Base-by-base conservation (phyloP, 345 rosid genomes). In the Barbarea vulgaris region DNA sequence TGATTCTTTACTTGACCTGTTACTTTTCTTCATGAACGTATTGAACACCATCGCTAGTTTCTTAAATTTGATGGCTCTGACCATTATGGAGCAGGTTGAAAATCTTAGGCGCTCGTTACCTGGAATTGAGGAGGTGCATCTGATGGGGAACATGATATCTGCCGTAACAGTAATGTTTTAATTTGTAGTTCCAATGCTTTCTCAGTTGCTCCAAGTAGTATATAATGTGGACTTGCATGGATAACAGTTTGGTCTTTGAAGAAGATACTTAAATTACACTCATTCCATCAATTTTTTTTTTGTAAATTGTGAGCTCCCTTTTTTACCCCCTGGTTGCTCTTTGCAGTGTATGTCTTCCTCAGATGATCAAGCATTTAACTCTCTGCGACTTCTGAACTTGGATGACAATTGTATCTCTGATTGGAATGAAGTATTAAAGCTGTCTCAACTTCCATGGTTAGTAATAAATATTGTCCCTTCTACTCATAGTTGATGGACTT, bases 381-480 rank as follows among this genome's bases (percentile, higher is more conserved):
- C 86, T 77, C 84, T 95, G 68, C 86, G 81, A 62, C 86, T 95
- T 82, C 79, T 95, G 78, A 95, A 95, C 80, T 80, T 95, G 84
- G 99, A 95, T 69, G 86, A 92, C 74, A 95, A 92, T 72, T 81
- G 84, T 71, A 82, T 95, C 62, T 83, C 83, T 52, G 96, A 94
- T 19, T 91, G 99, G 97, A 79, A 73, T 70, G 97, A 95, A 81
- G 81, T 95, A 80, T 64, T 86, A 56, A 92, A 90, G 81, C 87
- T 90, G 68, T 87, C 93, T 24, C 75, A 85, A 70, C 79, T 95
- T 74, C 84, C 79, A 84, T 87, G 97, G 97, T 90, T 36, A 81
- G 89, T 64, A 25, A 48, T 69, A 51, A 37, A 39, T 57, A 68
- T 39, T 15, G 79, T 58, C 11, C 58, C 28, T 57, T 73, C 53